A percentile compares a stretch with the other conserved stretches of the same genome.
Conservation (phyloP, 192 early-diverging fungal species). For the Glomus cerebriforme region DNA sequence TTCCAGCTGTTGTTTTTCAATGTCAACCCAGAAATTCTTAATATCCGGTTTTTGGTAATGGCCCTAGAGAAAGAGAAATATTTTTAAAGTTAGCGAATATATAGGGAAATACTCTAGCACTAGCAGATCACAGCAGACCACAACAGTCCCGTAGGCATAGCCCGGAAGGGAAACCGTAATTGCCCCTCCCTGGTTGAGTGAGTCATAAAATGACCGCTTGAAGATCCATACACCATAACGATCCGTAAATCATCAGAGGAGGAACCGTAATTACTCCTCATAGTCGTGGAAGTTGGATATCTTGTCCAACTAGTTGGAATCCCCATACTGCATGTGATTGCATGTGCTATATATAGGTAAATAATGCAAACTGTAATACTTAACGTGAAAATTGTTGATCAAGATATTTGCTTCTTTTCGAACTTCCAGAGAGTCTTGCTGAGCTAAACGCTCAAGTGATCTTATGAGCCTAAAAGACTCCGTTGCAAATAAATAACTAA, state of each 20-base stretch:
- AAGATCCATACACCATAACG: constrained; percentile 19
- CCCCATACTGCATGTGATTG: constrained; percentile 9
- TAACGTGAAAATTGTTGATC: too few relatives aligned
- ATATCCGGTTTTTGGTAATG: neutral
- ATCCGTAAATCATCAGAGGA: constrained; percentile 20
- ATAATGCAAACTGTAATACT: too few relatives aligned
- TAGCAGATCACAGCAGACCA: constrained; percentile 3
- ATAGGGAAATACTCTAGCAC: constrained; percentile 1
- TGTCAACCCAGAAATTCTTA: neutral
- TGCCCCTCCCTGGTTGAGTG: too few relatives aligned
- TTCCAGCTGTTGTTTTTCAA: constrained; percentile 10
- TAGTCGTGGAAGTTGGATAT: constrained; percentile 19
- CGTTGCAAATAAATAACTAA: too few relatives aligned
- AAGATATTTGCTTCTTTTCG: too few relatives aligned
- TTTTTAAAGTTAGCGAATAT: neutral
- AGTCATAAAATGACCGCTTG: neutral
- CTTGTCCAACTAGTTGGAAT: constrained; percentile 15
- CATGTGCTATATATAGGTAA: constrained; percentile 3
- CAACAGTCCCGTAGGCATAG: constrained; percentile 14
- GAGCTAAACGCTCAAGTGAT: too few relatives aligned
- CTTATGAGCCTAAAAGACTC: too few relatives aligned
- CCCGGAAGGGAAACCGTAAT: neutral
- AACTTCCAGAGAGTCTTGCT: too few relatives aligned
- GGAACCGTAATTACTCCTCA: neutral
- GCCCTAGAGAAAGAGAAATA: too few relatives aligned